Evolutionary conservation across 345 rosid species (phyloP), one percentile per base, ranked within the genome.

Genomic region (Corchorus olitorius): DNA sequence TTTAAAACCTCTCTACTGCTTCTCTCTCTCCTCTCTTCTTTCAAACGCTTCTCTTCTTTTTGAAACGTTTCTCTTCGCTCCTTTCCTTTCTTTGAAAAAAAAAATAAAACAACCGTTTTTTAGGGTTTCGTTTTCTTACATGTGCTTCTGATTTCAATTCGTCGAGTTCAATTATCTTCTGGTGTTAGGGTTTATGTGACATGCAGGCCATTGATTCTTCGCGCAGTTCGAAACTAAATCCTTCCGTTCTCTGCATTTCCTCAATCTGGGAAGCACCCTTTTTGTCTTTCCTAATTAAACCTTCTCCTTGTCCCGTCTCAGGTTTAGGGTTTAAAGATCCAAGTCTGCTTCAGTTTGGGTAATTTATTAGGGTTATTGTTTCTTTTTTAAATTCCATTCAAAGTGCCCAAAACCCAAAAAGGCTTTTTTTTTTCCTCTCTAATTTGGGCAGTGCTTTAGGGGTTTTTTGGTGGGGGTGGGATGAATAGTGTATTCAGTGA

Each of bases 401-500:
- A 35, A 63, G 35, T 15, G 70, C 33, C 50, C 10, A 72, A 64
- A 56, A 20, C 20, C 33, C 5, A 50, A 52, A 50, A 71, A 22
- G 39, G 6, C 4, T 8, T 2, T 2, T 39, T 6, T 39, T 27
- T 43, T 66, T 66, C 5, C 5, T 33, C 14, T 61, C 34, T 37
- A 7, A 17, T 73, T 46, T 59, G 55, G 45, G 27, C 55, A 15
- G 54, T 63, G 50, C 8, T 53, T 52, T 4, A 62, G 72, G 68
- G 72, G 48, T 75, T 64, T 64, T 48, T 46, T 64, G 78, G 75
- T 41, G 73, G 72, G 13, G 86, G 85, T 81, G 90, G 83, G 86
- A 94, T 96, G 99, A 93, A 89, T 93, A 93, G 89, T 83, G 89
- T 89, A 43, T 96, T 92, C 83, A 93, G 91, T 69, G 98, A 96